Evolutionary conservation across 2,329 filamentous ascomycete species (phyloP).

Genomic region (Alternaria arbusti): DNA sequence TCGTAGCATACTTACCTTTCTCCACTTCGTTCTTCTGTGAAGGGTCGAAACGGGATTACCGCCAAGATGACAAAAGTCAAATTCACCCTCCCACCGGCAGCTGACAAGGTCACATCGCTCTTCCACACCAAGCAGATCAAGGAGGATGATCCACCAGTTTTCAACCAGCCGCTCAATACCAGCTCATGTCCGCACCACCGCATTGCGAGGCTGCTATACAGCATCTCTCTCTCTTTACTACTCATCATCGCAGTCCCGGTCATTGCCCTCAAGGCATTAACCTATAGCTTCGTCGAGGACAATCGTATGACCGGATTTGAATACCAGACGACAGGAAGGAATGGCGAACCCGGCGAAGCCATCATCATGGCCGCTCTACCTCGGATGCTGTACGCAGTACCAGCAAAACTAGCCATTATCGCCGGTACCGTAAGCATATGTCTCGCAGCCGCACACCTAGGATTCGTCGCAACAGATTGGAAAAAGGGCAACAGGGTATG

Average conservation of each 20-base stretch:
- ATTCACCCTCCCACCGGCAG: constrained; percentile 12
- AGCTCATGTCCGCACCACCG: constrained; percentile 24
- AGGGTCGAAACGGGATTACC: background rate
- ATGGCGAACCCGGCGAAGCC: constrained; percentile 11
- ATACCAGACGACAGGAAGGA: constrained; percentile 23
- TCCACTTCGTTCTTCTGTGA: background rate
- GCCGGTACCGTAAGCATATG: constrained; percentile 30
- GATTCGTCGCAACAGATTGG: constrained; percentile 35
- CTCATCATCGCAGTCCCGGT: constrained; percentile 26
- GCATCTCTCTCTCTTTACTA: constrained; percentile 24
- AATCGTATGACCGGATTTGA: constrained; percentile 41
- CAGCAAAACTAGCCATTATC: constrained; percentile 38
- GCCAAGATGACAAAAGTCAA: constrained; percentile 20
- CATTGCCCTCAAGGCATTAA: constrained; percentile 37
- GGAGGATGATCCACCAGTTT: constrained; percentile 11
- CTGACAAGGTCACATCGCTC: constrained; percentile 18
- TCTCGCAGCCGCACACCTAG: constrained; percentile 26
- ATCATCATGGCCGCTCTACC: constrained; percentile 41
- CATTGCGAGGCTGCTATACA: constrained; percentile 28
- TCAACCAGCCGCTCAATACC: constrained; percentile 14
- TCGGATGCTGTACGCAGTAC: constrained; percentile 27
- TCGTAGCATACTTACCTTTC: background rate
- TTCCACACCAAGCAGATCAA: constrained; percentile 15
- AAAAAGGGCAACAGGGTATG: constrained; percentile 32
- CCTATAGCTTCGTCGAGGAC: constrained; percentile 42